These are phyloP conservation scores for Mucor saturninus DNA, from an alignment of 371 early-diverging fungal species.

Conservation along the genomic window DNA sequence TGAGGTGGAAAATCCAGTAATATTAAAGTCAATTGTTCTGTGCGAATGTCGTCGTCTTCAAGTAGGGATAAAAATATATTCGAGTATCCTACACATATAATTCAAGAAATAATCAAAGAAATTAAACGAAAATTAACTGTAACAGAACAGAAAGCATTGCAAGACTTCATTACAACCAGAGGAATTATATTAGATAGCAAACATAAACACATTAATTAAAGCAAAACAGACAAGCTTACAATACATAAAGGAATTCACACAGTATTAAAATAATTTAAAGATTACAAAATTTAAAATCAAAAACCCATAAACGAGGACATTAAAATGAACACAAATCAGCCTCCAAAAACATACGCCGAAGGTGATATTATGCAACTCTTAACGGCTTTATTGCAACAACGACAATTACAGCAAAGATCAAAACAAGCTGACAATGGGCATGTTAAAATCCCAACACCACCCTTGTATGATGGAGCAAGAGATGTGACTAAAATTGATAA, in stretches of 20 bases:
- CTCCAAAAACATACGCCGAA: background rate
- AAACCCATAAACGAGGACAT: background rate
- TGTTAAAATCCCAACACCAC: background rate
- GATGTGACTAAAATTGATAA: background rate
- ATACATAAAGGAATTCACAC: background rate
- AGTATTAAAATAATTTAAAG: background rate
- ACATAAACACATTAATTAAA: background rate
- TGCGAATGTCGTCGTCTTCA: no score
- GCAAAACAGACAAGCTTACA: background rate
- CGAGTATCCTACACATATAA: background rate
- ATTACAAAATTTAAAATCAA: background rate
- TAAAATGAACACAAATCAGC: background rate
- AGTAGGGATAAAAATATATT: background rate
- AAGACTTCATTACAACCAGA: background rate
- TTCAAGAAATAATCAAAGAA: background rate
- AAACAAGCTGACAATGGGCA: background rate
- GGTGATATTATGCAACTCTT: background rate
- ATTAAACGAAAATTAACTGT: background rate
- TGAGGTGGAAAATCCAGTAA: background rate
- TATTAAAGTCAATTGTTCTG: no score
- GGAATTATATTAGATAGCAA: background rate
- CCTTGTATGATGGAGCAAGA: slow-evolving; percentile 5
- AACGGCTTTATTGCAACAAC: background rate
- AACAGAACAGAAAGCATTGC: background rate
- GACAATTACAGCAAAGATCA: background rate